phyloP scores from a whole-genome alignment of 1,284 basidiomycete genomes.

The Trichosporon coremiiforme region DNA sequence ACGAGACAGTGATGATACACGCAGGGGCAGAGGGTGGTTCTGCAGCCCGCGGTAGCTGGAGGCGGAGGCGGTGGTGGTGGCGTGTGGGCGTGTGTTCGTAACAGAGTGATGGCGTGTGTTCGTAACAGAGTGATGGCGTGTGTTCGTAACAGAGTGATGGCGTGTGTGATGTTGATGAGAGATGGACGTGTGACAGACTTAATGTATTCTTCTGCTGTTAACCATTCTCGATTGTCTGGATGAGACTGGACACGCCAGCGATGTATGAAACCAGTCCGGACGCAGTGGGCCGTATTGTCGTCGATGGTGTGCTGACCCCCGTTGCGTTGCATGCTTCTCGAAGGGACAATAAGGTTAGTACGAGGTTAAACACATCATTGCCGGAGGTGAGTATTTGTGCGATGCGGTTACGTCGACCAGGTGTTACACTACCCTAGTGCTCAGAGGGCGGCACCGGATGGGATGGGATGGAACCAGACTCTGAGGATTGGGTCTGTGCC shows the following conservation, averaged over 20 bases:
- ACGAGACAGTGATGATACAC: constrained; percentile 7
- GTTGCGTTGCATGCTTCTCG: constrained; percentile 2
- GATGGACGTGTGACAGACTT: background rate
- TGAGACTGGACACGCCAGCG: background rate
- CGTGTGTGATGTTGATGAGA: constrained; percentile 11
- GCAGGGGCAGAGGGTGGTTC: background rate
- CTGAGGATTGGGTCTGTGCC: background rate
- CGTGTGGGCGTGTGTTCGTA: background rate
- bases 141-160: constrained; percentile 4
- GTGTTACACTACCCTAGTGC: background rate
- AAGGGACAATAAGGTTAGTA: constrained; percentile 3
- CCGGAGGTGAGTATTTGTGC: constrained; percentile 2
- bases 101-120: background rate
- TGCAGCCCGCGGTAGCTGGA: background rate
- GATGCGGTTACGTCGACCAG: constrained; percentile 3
- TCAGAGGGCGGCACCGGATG: background rate
- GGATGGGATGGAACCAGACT: background rate
- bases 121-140: background rate
- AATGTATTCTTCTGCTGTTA: background rate
- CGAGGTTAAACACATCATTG: constrained; percentile 13
- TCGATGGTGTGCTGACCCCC: background rate
- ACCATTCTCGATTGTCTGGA: background rate
- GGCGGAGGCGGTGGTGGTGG: constrained; percentile 11
- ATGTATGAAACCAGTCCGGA: background rate
- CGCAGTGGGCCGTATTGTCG: constrained; percentile 8